These are phyloP conservation scores for Harringtonia lauricola DNA, from an alignment of 2,329 filamentous ascomycete genomes.

Conservation along the genomic window DNA sequence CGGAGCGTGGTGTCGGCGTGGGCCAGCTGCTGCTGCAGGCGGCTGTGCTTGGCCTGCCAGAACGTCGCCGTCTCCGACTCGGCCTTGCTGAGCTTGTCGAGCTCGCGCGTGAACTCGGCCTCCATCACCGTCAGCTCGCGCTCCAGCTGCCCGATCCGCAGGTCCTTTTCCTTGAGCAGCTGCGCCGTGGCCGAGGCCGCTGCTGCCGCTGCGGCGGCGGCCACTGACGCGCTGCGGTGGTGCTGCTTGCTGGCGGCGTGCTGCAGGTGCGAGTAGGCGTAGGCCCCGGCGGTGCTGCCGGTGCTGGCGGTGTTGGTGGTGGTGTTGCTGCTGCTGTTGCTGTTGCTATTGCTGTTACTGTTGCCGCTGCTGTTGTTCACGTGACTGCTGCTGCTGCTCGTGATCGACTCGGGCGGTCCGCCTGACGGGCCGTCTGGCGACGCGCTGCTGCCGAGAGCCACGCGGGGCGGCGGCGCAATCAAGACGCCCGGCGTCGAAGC, in stretches of 20 bases:
- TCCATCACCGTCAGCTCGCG: conserved; percentile 41
- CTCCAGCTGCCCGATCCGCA: conserved; percentile 40
- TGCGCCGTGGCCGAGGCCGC: conserved; percentile 17
- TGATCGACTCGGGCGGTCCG: no score
- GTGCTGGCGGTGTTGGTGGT: background rate
- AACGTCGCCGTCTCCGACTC: conserved; percentile 45
- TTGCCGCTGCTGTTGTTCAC: background rate
- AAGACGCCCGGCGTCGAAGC: conserved; percentile 18
- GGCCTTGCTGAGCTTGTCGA: conserved; percentile 39
- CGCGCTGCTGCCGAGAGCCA: conserved; percentile 15
- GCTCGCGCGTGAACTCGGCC: conserved; percentile 38
- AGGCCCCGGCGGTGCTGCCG: conserved; percentile 6
- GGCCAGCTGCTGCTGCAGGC: conserved; percentile 35
- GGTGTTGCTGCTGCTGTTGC: background rate
- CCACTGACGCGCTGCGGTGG: background rate
- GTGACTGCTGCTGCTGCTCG: conserved; percentile 8
- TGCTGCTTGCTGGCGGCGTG: no score
- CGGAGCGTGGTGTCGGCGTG: conserved; percentile 41
- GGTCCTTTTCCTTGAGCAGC: conserved; percentile 34
- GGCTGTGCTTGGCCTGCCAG: conserved; percentile 45
- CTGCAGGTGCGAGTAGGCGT: no score
- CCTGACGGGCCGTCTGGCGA: conserved; percentile 13
- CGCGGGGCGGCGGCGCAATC: conserved; percentile 29
- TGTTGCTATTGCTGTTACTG: conserved; percentile 1
- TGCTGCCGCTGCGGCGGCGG: conserved; percentile 9